These are phyloP conservation scores for Tylopilus sp. DNA, from an alignment of 1,284 basidiomycete genomes.

Conservation along the genomic window DNA sequence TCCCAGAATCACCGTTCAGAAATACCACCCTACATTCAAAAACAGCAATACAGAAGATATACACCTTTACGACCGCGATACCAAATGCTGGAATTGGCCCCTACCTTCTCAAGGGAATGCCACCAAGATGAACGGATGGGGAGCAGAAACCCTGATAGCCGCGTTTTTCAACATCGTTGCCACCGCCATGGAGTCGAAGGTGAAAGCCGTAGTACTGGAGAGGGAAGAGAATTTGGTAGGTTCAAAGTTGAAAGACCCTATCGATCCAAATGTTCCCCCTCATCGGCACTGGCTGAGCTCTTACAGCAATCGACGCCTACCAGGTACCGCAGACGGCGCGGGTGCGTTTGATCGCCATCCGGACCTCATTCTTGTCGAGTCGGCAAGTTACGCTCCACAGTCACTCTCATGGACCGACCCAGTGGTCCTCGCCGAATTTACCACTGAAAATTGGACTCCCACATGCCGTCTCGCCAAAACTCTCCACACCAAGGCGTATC, in stretches of 20 bases:
- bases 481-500: conserved; percentile 2
- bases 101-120: not conserved
- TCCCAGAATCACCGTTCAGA: not conserved
- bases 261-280: too few relatives aligned
- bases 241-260: too few relatives aligned
- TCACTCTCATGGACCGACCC: conserved; percentile 1
- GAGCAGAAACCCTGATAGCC: not conserved
- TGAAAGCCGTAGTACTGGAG: too few relatives aligned
- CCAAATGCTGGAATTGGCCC: not conserved
- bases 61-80: not conserved
- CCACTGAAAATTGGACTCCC: not conserved
- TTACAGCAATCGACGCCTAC: not conserved
- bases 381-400: not conserved
- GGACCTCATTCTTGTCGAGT: not conserved
- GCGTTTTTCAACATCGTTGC: not conserved
- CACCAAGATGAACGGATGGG: too few relatives aligned
- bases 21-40: not conserved
- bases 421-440: not conserved
- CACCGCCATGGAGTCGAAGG: not conserved
- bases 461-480: not conserved
- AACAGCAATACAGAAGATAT: too few relatives aligned
- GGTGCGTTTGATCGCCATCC: not conserved
- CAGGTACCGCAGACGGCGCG: not conserved
- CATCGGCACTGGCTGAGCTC: not conserved
- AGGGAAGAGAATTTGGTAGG: too few relatives aligned